A percentile compares a stretch with the other conserved stretches of the same genome.
phyloP scores from a whole-genome alignment of 2,329 filamentous ascomycete genomes.

The Ophiostoma ulmi region DNA sequence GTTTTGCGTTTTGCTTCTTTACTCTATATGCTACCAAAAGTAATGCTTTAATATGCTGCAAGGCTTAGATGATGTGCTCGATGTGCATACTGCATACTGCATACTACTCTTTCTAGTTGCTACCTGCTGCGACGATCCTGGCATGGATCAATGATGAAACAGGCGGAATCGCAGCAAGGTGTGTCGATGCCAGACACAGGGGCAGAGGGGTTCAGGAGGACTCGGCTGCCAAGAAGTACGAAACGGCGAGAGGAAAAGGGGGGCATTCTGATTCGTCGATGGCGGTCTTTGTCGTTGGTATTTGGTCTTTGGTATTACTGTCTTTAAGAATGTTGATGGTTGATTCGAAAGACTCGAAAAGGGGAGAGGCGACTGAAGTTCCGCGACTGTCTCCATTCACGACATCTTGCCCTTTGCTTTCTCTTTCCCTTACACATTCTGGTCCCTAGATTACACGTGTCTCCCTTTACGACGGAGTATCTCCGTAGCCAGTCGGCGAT shows the following conservation, averaged over 20 bases:
- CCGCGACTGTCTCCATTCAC: background rate
- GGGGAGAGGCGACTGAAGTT: background rate
- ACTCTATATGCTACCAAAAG: background rate
- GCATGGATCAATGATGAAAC: slow-evolving; percentile 22
- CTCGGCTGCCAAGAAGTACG: slow-evolving; percentile 13
- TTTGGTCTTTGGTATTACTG: background rate
- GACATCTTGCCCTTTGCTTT: background rate
- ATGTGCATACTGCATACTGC: background rate
- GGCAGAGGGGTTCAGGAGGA: slow-evolving; percentile 19
- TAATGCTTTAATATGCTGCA: background rate
- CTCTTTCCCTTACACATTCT: background rate
- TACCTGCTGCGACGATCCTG: slow-evolving; percentile 15
- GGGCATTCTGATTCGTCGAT: background rate
- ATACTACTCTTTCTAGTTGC: background rate
- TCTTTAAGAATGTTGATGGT: background rate
- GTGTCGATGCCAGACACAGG: slow-evolving; percentile 23
- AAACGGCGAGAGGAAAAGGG: background rate
- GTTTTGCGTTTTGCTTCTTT: background rate
- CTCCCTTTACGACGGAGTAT: background rate
- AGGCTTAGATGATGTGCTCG: background rate
- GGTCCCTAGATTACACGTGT: background rate
- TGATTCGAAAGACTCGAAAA: background rate
- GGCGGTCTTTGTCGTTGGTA: background rate
- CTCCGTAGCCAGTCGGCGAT: background rate
- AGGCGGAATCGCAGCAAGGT: slow-evolving; percentile 13